Percentiles rank a stretch among this genome's conserved stretches.
These are phyloP conservation scores for Epichloe gansuensis DNA, from an alignment of 2,329 filamentous ascomycete species.

Conservation along the genomic window DNA sequence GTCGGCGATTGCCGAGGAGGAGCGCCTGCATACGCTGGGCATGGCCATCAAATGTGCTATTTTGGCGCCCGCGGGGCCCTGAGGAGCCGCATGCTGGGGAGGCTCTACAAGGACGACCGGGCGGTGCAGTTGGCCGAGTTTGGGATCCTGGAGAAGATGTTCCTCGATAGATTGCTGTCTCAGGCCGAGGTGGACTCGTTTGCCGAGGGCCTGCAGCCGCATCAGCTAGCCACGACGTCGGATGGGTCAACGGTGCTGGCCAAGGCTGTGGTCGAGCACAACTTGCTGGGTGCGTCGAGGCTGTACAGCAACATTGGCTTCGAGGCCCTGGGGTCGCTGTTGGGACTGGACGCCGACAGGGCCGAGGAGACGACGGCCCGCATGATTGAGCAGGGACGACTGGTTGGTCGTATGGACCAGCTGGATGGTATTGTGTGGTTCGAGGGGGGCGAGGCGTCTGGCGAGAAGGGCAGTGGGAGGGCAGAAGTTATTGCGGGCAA, in stretches of 20 bases:
- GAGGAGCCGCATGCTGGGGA: conserved; percentile 65
- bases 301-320: conserved; percentile 68
- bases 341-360: conserved; percentile 66
- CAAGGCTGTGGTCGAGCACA: conserved; percentile 92
- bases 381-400: conserved; percentile 90
- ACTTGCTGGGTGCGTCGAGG: conserved; percentile 72
- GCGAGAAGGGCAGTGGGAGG: conserved; percentile 53
- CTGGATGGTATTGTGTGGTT: conserved; percentile 84
- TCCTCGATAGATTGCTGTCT: conserved; percentile 72
- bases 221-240: conserved; percentile 79
- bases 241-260: conserved; percentile 89
- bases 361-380: conserved; percentile 84
- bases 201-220: conserved; percentile 63
- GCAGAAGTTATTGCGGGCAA: conserved; percentile 50
- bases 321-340: conserved; percentile 59
- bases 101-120: conserved; percentile 88
- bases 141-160: conserved; percentile 92
- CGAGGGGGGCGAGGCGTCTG: conserved; percentile 57
- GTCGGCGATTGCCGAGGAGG: conserved; percentile 66
- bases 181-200: conserved; percentile 79
- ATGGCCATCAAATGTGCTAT: conserved; percentile 88
- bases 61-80: conserved; percentile 82
- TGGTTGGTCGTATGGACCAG: conserved; percentile 86
- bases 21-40: conserved; percentile 70
- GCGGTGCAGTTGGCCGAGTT: conserved; percentile 64